Evolutionary conservation across 2,329 filamentous ascomycete genomes (phyloP).

Genomic region (Diplodia seriata): DNA sequence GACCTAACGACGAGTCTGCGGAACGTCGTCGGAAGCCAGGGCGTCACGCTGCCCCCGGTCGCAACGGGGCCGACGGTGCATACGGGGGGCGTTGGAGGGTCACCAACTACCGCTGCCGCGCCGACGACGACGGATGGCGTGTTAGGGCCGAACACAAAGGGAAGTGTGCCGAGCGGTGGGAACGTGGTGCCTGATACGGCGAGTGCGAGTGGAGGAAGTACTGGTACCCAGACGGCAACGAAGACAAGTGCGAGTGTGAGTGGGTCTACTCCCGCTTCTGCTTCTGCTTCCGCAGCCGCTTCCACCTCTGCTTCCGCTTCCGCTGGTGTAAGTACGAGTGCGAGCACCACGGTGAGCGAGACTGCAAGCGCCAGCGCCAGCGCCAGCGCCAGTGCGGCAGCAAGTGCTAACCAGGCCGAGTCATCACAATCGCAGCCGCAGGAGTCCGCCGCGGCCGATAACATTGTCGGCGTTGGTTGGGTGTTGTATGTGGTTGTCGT

Average conservation of each 20-base stretch:
- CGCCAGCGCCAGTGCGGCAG: too few relatives aligned
- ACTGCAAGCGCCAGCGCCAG: too few relatives aligned
- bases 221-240: neutral
- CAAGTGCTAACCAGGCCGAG: conserved; percentile 2
- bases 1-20: neutral
- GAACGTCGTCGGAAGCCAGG: conserved; percentile 1
- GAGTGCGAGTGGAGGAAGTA: neutral
- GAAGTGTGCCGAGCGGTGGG: conserved; percentile 20
- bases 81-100: conserved; percentile 15
- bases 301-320: conserved; percentile 1
- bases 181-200: conserved; percentile 12
- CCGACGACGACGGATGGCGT: conserved; percentile 12
- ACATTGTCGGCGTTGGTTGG: neutral
- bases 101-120: neutral
- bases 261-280: neutral
- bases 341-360: too few relatives aligned
- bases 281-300: neutral
- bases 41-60: neutral
- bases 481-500: conserved; percentile 6
- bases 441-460: neutral
- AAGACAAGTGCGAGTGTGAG: neutral
- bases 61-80: conserved; percentile 19
- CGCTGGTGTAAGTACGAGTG: neutral
- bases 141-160: conserved; percentile 20
- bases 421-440: conserved; percentile 1